Evolutionary conservation across 495 filamentous ascomycete genomes (phyloP).

Genomic region (Neurospora sp.): DNA sequence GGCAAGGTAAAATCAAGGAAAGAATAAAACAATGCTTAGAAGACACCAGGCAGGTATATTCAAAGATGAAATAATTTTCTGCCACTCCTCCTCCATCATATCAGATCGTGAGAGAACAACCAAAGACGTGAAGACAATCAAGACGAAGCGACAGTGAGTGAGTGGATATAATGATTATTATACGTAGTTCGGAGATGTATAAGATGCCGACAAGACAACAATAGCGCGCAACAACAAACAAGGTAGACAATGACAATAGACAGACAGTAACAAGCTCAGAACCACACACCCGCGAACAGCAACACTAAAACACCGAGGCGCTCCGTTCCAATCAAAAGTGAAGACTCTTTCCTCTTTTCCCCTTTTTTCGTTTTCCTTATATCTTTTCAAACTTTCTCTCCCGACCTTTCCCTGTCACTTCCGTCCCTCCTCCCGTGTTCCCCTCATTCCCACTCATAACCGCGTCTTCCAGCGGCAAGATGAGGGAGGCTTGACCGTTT

Average conservation of each 20-base stretch:
- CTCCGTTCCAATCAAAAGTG: neutral
- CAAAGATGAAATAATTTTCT: neutral
- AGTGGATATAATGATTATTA: slow-evolving; percentile 1
- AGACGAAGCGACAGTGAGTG: neutral
- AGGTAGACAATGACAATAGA: neutral
- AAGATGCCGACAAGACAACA: neutral
- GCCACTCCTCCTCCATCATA: neutral
- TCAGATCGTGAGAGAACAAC: neutral
- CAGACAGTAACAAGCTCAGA: neutral
- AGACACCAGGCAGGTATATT: neutral
- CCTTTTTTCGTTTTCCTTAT: neutral
- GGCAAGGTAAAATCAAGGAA: neutral
- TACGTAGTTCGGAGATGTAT: neutral
- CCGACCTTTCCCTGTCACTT: neutral
- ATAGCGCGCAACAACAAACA: neutral
- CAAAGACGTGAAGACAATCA: neutral
- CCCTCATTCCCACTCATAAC: neutral
- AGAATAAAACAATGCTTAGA: neutral
- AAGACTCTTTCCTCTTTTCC: neutral
- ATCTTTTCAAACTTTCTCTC: slow-evolving; percentile 1
- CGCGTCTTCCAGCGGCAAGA: neutral
- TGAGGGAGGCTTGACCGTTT: neutral
- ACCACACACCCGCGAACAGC: neutral
- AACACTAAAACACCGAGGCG: neutral
- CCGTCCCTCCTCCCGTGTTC: neutral